Conservation (phyloP, 2,329 filamentous ascomycete genomes). For the Diaporthe sp. region DNA sequence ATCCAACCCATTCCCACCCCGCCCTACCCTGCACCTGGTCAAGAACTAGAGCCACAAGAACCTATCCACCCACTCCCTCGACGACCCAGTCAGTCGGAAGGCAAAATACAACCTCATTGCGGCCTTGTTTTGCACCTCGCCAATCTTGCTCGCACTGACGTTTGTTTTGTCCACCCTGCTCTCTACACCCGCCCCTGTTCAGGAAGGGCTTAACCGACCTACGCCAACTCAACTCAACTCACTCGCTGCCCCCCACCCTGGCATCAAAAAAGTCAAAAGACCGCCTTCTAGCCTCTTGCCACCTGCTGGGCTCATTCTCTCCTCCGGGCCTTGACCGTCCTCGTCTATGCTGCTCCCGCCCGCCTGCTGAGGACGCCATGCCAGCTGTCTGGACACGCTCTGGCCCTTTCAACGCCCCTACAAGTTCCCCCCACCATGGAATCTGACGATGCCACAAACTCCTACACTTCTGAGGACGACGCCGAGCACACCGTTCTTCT, state of each 20-base stretch:
- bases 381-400: conserved; percentile 21
- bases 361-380: conserved; percentile 24
- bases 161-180: background rate
- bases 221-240: background rate
- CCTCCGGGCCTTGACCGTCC: background rate
- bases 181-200: background rate
- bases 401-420: conserved; percentile 15
- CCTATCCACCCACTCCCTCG: background rate
- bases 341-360: background rate
- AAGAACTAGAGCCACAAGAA: background rate
- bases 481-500: conserved; percentile 58
- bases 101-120: conserved; percentile 15
- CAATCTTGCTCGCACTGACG: conserved; percentile 6
- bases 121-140: conserved; percentile 23
- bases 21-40: background rate
- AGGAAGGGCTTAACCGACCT: conserved; percentile 1
- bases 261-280: background rate
- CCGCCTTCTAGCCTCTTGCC: background rate
- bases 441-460: conserved; percentile 36
- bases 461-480: conserved; percentile 46
- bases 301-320: too few relatives aligned
- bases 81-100: background rate
- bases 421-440: conserved; percentile 40
- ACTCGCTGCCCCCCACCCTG: too few relatives aligned
- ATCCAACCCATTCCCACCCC: background rate